phyloP scores from a whole-genome alignment of 179 eudicot genomes.

The Carnegiea gigantea region DNA sequence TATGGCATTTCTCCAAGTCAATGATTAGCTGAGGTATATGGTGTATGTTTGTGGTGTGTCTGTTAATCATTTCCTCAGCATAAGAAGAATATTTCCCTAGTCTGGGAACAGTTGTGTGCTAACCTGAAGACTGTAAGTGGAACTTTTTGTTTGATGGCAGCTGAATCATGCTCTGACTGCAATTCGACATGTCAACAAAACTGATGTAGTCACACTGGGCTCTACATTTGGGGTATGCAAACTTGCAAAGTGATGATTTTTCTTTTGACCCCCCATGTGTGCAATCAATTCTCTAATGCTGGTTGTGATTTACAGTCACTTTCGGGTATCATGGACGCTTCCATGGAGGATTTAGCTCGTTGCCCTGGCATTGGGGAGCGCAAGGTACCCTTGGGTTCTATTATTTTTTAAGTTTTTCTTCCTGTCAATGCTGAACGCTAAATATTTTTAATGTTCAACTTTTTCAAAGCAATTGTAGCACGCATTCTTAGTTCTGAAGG shows the following conservation, averaged over 20 bases:
- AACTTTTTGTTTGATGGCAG: constrained; percentile 41
- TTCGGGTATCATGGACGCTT: constrained; percentile 90
- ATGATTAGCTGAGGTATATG: too few relatives aligned
- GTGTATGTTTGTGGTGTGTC: background rate
- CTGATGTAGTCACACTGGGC: constrained; percentile 94
- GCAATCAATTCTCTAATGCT: constrained; percentile 1
- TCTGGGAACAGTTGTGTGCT: background rate
- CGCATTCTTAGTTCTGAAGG: background rate
- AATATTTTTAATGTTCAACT: too few relatives aligned
- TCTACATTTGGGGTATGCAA: constrained; percentile 88
- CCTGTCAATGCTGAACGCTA: background rate
- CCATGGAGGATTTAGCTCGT: constrained; percentile 96
- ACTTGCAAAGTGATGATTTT: constrained; percentile 19
- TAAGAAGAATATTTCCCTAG: background rate
- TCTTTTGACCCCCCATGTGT: background rate
- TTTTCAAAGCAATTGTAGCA: background rate
- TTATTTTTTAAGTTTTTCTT: background rate
- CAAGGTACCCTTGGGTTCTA: constrained; percentile 47
- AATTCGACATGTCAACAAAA: constrained; percentile 84
- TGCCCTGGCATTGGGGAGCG: constrained; percentile 98
- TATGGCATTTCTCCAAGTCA: background rate
- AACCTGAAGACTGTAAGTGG: constrained; percentile 9
- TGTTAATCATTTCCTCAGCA: background rate
- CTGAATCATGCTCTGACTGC: constrained; percentile 77
- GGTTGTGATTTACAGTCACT: constrained; percentile 57